phyloP scores from a whole-genome alignment of 2,329 filamentous ascomycete species.

The Aspergillus sp. region DNA sequence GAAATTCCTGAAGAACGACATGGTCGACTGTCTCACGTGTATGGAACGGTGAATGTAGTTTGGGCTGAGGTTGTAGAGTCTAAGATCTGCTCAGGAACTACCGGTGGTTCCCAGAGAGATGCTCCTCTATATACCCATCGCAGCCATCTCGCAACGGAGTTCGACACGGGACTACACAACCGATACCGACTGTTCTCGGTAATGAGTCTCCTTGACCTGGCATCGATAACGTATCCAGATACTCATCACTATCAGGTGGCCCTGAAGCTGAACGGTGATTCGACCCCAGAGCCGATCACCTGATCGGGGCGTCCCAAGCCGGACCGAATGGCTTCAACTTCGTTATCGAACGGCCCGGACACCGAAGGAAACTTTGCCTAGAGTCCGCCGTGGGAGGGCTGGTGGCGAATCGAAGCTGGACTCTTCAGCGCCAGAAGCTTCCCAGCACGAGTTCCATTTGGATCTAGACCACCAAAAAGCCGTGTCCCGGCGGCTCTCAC shows the following conservation, averaged over 20 bases:
- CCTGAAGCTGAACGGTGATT: neutral
- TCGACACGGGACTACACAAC: neutral
- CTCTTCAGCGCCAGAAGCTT: neutral
- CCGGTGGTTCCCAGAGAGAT: too few relatives aligned
- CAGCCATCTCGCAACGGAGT: neutral
- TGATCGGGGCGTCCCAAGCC: neutral
- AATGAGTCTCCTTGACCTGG: neutral
- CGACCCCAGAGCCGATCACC: neutral
- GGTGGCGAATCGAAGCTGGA: neutral
- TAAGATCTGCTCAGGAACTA: too few relatives aligned
- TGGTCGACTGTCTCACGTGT: slow-evolving; percentile 10
- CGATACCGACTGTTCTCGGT: neutral
- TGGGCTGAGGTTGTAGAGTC: too few relatives aligned
- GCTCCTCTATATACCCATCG: neutral
- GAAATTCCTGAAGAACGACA: slow-evolving; percentile 30
- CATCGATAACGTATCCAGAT: neutral
- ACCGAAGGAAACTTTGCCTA: neutral
- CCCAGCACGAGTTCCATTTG: neutral
- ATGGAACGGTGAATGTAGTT: too few relatives aligned
- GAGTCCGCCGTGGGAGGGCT: neutral
- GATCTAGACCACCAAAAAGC: neutral
- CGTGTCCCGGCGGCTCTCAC: neutral
- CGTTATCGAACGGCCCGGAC: neutral
- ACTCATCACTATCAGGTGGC: neutral
- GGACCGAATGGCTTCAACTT: neutral